Base-by-base conservation (phyloP, 768 basidiomycete species). In the Lepiota venenata region DNA sequence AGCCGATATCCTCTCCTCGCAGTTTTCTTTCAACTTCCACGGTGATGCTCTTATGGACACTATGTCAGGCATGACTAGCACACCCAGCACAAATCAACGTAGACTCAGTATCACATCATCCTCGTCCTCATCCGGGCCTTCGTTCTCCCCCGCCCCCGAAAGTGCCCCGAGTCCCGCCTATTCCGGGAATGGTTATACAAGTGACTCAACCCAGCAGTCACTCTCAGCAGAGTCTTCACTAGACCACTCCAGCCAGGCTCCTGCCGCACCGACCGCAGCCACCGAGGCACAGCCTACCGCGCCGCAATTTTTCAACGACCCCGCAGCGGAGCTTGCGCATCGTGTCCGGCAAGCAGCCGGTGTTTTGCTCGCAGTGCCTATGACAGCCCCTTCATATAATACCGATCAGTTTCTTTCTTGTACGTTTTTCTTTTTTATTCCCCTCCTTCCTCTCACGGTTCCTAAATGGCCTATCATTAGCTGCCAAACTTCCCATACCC, bases 61-160 rank as follows among this genome's bases (percentile, higher is more conserved):
- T 8, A 67, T 69, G 0, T 61, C 64, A 20, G 56, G 66, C 2
- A 63, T 64, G 5, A 58, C 62, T n/a, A 63, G 66, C 9, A 61
- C 61, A 14, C 64, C 67, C 0, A 68, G 64, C 2, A 61, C 53
- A 5, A 66, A 70, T 38, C 66, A 66, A 39, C 65, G 81, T 7
- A 72, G 81, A 37, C 67, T 82, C 4, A 84, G 82, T 63, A 64
- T 82, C 9, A 78, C 79, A 0, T 84, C 83, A 0, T 77, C 76
- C 0, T 78, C 78, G 1, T 76, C 82, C 11, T 79, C 80, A 3
- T 81, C 82, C 11, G 80, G 77, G 14, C 78, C 76, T 0, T 81
- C 82, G 0, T 66, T 81, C 11, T 82, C 82, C 1, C 78, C 83
- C 0, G 63, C 74, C 6, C 67, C 77, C 14, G 78, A 82, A 27